phyloP scores from a whole-genome alignment of 2,329 filamentous ascomycete species.

The Pseudomassariella vexata region DNA sequence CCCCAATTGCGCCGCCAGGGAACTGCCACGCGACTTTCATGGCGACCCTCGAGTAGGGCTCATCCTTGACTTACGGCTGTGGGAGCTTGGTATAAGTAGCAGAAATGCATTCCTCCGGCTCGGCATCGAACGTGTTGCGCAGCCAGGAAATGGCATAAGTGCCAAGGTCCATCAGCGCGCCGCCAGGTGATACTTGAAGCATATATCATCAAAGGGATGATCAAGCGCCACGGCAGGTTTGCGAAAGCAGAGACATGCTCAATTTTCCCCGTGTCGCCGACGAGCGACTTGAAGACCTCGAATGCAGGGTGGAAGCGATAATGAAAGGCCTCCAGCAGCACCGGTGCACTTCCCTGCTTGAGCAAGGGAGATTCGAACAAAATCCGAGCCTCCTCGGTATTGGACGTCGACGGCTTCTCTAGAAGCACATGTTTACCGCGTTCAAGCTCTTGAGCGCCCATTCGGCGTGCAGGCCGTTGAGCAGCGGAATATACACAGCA shows the following conservation, averaged over 20 bases:
- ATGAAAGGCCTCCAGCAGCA: slow-evolving; percentile 39
- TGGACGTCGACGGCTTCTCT: slow-evolving; percentile 37
- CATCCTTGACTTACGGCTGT: too few relatives aligned
- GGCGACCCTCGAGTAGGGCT: too few relatives aligned
- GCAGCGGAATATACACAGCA: slow-evolving; percentile 45
- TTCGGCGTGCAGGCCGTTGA: slow-evolving; percentile 34
- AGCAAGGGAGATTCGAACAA: slow-evolving; percentile 27
- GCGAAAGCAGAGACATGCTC: slow-evolving; percentile 17
- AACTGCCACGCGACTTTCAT: too few relatives aligned
- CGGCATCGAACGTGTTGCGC: slow-evolving; percentile 30
- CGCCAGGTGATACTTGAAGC: slow-evolving; percentile 17
- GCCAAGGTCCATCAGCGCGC: slow-evolving; percentile 28
- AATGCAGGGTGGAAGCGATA: slow-evolving; percentile 32
- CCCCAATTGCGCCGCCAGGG: slow-evolving; percentile 28
- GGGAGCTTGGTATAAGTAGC: too few relatives aligned
- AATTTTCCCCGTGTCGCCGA: slow-evolving; percentile 19
- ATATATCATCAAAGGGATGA: slow-evolving; percentile 24
- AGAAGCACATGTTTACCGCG: slow-evolving; percentile 42
- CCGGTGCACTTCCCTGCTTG: slow-evolving; percentile 21
- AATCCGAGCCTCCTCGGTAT: slow-evolving; percentile 26
- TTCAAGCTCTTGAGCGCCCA: slow-evolving; percentile 42
- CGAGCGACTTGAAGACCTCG: slow-evolving; percentile 23
- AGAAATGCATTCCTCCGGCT: slow-evolving; percentile 33
- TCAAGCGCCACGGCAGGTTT: slow-evolving; percentile 14
- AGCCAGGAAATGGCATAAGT: slow-evolving; percentile 33